Base-by-base conservation (phyloP, 495 filamentous ascomycete species). In the Letharia columbiana region DNA sequence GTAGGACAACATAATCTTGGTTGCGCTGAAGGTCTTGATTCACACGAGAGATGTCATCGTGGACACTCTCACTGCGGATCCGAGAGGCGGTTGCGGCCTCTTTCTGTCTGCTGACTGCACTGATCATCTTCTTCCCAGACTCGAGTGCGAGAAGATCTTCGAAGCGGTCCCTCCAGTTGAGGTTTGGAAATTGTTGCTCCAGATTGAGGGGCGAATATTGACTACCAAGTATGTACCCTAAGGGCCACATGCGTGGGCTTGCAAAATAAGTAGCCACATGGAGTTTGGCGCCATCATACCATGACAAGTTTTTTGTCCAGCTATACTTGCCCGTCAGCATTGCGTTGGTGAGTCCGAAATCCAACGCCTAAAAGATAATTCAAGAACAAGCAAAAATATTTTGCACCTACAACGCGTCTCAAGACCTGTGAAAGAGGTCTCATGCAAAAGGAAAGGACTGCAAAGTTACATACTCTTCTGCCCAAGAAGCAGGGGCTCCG, bases 161-260 rank as follows among this genome's bases (percentile, higher is more conserved):
- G 8, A 57, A 57, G 0, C 54, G 13, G 54, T 57, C 54, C 8
- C 54, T 57, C 54, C 54, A 57, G 54, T 57, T 57, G 54, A 57
- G 7, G 12, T 57, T 37, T 10, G 54, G 54, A 20, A 8, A 37
- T 3, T 37, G 31, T 37, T 57, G 31, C 33, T 57, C 54, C 54
- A 57, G 33, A 37, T 57, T 37, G 17, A 57, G 54, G 13, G 54
- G 54, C 3, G 54, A 57, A 11, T 57, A 57, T 10, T 2, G 15
- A 57, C 54, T 57, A 1, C 31, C 54, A 9, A 57, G 33, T 37
- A 57, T 57, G 33, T 57, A 57, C 5, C 54, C 54, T 4, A 57
- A 20, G 20, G 54, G 54, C 54, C 54, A 57, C 54, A 57, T 57
- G 4, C 54, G 31, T 37, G 54, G 54, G 33, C 54, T 57, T 57